phyloP scores from a whole-genome alignment of 768 basidiomycete species.

The Psilocybe azurescens region DNA sequence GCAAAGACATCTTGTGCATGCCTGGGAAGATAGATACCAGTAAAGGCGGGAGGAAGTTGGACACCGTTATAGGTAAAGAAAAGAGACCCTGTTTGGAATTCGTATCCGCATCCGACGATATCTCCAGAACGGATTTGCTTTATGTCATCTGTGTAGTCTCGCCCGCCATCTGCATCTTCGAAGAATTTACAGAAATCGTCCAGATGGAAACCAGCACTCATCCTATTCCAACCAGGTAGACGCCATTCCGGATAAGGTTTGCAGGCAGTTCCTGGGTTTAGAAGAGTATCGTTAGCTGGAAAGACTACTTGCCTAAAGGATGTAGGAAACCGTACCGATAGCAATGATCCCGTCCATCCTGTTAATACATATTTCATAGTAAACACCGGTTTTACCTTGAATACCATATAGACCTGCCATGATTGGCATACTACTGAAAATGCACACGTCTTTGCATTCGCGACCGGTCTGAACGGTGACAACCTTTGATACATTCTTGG shows the following conservation, averaged over 20 bases:
- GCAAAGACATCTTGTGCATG: constrained; percentile 62
- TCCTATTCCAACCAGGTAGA: constrained; percentile 74
- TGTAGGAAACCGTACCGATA: constrained; percentile 46
- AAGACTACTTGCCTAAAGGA: neutral
- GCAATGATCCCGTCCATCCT: constrained; percentile 66
- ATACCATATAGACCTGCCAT: constrained; percentile 64
- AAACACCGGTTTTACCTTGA: constrained; percentile 58
- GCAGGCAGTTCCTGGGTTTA: constrained; percentile 59
- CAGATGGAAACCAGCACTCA: constrained; percentile 68
- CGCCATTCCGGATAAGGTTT: constrained; percentile 69
- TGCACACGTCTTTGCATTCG: constrained; percentile 53
- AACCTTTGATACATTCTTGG: constrained; percentile 36
- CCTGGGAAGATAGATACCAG: constrained; percentile 61
- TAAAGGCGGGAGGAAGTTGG: constrained; percentile 61
- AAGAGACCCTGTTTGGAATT: constrained; percentile 52
- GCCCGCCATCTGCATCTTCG: constrained; percentile 68
- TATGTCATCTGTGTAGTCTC: constrained; percentile 49
- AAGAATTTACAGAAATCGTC: constrained; percentile 80
- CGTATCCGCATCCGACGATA: constrained; percentile 68
- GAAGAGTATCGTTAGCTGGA: neutral
- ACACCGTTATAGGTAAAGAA: constrained; percentile 73
- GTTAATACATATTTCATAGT: constrained; percentile 65
- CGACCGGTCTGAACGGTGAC: constrained; percentile 46
- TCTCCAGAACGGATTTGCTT: constrained; percentile 48
- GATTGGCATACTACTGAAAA: constrained; percentile 66